A percentile compares a stretch with the other conserved stretches of the same genome.
phyloP scores from a whole-genome alignment of 164 flowering plant species.

The Magnolia officinalis region DNA sequence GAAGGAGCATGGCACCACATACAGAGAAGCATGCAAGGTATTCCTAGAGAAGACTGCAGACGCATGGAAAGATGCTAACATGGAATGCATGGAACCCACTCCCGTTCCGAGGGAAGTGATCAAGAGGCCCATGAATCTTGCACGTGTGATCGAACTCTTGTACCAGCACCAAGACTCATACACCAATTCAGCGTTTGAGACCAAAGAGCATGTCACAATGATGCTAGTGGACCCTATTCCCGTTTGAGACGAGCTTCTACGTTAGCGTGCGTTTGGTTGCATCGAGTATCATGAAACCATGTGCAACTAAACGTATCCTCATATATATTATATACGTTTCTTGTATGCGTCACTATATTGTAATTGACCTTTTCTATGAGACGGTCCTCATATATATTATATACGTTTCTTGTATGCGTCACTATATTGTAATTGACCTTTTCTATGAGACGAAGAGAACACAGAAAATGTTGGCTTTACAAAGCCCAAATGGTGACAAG shows the following conservation, averaged over 20 bases:
- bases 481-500: too few relatives aligned
- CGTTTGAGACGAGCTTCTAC: not conserved
- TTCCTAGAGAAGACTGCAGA: slow-evolving; percentile 1
- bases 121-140: not conserved
- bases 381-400: too few relatives aligned
- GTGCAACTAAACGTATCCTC: too few relatives aligned
- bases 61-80: slow-evolving; percentile 13
- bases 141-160: not conserved
- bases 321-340: too few relatives aligned
- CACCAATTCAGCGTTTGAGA: not conserved
- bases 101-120: not conserved
- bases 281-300: too few relatives aligned
- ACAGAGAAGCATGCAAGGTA: not conserved
- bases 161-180: not conserved
- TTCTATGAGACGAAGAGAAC: too few relatives aligned
- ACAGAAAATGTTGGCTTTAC: too few relatives aligned
- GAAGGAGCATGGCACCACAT: slow-evolving; percentile 12
- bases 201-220: not conserved
- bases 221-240: slow-evolving; percentile 1
- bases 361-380: too few relatives aligned
- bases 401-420: too few relatives aligned
- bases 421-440: too few relatives aligned
- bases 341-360: too few relatives aligned
- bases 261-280: not conserved
- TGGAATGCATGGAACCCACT: not conserved